Percentiles rank a stretch among this genome's conserved stretches.
Conservation (phyloP, 306 rosid genomes). For the Sechiopsis laciniata region DNA sequence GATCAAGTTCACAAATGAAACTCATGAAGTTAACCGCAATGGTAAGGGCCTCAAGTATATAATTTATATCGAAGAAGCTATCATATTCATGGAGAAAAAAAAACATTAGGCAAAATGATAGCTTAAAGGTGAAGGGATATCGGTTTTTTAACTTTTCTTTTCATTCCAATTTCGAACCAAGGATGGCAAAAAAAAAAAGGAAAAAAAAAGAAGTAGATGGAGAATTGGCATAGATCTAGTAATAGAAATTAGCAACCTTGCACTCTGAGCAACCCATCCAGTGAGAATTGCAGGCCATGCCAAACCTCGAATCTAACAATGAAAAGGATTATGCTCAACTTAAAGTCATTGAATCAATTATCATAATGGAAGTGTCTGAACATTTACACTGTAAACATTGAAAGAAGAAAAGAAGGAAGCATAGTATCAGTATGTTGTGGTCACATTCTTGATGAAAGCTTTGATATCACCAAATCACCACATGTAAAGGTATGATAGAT, state of each 20-base stretch:
- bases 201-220: constrained; percentile 13
- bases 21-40: not conserved
- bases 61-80: not conserved
- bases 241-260: constrained; percentile 40
- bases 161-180: not conserved
- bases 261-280: constrained; percentile 75
- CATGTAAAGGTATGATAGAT: not conserved
- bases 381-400: constrained; percentile 6
- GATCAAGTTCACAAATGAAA: constrained; percentile 10
- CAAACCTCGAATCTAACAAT: constrained; percentile 59
- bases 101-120: constrained; percentile 1
- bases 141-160: not conserved
- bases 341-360: constrained; percentile 19
- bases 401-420: constrained; percentile 11
- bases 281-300: constrained; percentile 76
- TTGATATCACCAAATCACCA: not conserved
- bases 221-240: constrained; percentile 18
- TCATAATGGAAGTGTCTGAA: not conserved
- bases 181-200: not conserved
- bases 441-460: constrained; percentile 12
- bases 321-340: constrained; percentile 27
- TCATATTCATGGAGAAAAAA: not conserved
- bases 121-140: constrained; percentile 2
- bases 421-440: not conserved
- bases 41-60: constrained; percentile 6